Evolutionary conservation across 2,329 filamentous ascomycete genomes (phyloP).

Genomic region (Aspergillus unguis): DNA sequence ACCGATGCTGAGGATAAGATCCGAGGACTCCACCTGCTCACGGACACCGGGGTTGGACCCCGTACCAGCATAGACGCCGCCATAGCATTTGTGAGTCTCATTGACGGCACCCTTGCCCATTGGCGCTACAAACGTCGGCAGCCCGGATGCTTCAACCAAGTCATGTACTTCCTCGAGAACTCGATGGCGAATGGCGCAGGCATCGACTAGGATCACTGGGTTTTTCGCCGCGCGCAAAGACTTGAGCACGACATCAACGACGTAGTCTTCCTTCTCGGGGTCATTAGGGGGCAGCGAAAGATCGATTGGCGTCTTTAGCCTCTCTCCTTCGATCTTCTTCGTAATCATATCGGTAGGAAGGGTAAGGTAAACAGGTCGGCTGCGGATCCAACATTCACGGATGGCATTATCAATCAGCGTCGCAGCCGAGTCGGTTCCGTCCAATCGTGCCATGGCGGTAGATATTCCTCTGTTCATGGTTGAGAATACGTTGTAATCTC

Average conservation of each 20-base stretch:
- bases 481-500: constrained; percentile 78
- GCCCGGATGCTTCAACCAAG: constrained; percentile 66
- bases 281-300: constrained; percentile 64
- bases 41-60: constrained; percentile 59
- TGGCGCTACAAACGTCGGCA: constrained; percentile 82
- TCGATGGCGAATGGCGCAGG: constrained; percentile 74
- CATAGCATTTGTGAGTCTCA: constrained; percentile 71
- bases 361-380: constrained; percentile 78
- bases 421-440: constrained; percentile 66
- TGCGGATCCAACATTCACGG: constrained; percentile 68
- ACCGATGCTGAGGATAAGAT: constrained; percentile 44
- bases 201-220: constrained; percentile 77
- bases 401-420: constrained; percentile 74
- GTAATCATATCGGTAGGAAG: constrained; percentile 77
- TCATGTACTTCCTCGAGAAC: constrained; percentile 69
- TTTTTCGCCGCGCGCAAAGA: constrained; percentile 69
- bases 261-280: constrained; percentile 69
- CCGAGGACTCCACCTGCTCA: constrained; percentile 40
- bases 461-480: constrained; percentile 73
- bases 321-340: constrained; percentile 70
- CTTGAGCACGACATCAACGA: constrained; percentile 74
- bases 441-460: constrained; percentile 67
- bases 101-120: constrained; percentile 86
- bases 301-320: constrained; percentile 68
- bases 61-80: constrained; percentile 80